Evolutionary conservation across 208 protist genomes (phyloP).

Genomic region (Herpetomonas samuelpessoai): DNA sequence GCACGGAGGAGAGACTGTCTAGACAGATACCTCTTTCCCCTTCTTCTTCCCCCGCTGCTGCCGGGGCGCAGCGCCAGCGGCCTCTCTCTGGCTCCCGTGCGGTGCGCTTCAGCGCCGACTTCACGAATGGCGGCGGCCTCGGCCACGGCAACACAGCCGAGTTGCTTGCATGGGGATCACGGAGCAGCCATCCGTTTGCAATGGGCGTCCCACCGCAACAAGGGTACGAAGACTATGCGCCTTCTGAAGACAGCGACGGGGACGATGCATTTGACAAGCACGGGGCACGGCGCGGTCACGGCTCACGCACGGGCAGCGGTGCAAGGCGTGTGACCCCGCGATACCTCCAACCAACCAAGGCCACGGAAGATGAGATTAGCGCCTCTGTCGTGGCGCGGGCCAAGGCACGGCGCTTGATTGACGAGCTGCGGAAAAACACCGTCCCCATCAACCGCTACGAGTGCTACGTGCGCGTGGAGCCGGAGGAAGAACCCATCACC

Average conservation of each 20-base stretch:
- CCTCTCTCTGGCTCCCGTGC: not conserved
- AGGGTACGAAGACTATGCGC: too few species aligned
- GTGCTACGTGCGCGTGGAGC: constrained; percentile 44
- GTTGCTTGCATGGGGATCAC: not conserved
- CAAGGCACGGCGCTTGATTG: constrained; percentile 63
- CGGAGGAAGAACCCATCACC: constrained; percentile 21
- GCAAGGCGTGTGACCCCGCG: constrained; percentile 3
- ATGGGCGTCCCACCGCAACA: too few species aligned
- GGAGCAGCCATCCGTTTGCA: not conserved
- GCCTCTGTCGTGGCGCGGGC: constrained; percentile 61
- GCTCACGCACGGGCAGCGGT: not conserved
- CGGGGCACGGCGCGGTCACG: not conserved
- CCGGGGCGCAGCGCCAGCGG: not conserved
- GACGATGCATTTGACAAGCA: too few species aligned
- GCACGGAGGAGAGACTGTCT: too few species aligned
- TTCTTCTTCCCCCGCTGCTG: not conserved
- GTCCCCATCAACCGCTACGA: constrained; percentile 78
- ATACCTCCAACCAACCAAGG: constrained; percentile 25
- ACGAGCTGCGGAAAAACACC: constrained; percentile 51
- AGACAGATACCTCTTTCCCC: too few species aligned
- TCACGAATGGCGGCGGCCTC: not conserved
- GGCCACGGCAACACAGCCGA: not conserved
- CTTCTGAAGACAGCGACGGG: too few species aligned
- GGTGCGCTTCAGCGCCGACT: not conserved
- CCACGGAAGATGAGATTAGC: constrained; percentile 63